A percentile compares a stretch with the other conserved stretches of the same genome.
Conservation (phyloP, 768 basidiomycete genomes). For the Leccinum rimulosum region DNA sequence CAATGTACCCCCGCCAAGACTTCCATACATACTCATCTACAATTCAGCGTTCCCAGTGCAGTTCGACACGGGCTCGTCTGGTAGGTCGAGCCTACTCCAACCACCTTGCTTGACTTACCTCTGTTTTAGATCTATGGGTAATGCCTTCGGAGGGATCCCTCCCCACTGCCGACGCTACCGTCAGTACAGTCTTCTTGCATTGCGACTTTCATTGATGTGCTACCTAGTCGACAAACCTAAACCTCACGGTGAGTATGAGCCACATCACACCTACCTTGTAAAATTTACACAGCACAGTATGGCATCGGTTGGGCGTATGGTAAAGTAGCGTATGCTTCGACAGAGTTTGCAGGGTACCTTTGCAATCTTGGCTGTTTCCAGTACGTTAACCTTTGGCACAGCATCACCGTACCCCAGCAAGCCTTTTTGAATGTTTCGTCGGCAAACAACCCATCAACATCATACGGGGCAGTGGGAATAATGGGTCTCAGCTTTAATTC, state of each 20-base stretch:
- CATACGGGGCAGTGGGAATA: conserved; percentile 70
- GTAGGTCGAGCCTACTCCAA: conserved; percentile 2
- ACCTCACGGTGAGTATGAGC: conserved; percentile 52
- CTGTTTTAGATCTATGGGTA: conserved; percentile 65
- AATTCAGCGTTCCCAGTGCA: conserved; percentile 66
- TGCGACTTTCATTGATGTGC: conserved; percentile 6
- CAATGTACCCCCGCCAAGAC: background rate
- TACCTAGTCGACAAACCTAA: conserved; percentile 45
- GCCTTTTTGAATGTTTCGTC: conserved; percentile 63
- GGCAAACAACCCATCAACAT: conserved; percentile 71
- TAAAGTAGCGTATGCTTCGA: conserved; percentile 55
- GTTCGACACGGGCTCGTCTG: conserved; percentile 75
- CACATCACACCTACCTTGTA: background rate
- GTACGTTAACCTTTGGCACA: conserved; percentile 27
- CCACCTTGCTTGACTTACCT: background rate
- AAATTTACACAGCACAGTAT: conserved; percentile 46
- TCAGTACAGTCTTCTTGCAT: conserved; percentile 27
- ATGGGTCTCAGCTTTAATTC: conserved; percentile 76
- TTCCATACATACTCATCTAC: background rate
- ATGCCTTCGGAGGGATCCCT: conserved; percentile 45
- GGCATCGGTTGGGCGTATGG: conserved; percentile 80
- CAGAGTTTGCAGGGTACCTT: conserved; percentile 68
- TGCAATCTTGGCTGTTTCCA: background rate
- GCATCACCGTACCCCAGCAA: conserved; percentile 64
- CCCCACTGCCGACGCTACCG: conserved; percentile 49